Percentiles rank a stretch among this genome's conserved stretches.
These are phyloP conservation scores for Durio zibethinus DNA, from an alignment of 345 rosid species.

Conservation along the genomic window DNA sequence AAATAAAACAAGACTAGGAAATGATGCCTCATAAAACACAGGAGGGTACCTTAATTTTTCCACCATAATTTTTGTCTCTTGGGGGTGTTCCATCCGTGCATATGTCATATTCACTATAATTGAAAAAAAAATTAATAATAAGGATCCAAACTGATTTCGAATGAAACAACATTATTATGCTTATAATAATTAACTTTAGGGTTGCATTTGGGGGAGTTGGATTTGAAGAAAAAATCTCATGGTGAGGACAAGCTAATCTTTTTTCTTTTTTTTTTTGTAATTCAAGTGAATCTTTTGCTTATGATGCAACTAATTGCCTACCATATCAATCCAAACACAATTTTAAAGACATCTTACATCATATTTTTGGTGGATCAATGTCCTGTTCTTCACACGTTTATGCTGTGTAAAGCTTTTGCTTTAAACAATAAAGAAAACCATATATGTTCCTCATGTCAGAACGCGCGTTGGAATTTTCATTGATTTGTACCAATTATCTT, in stretches of 20 bases:
- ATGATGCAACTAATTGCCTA: neutral
- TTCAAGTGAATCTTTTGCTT: too few species aligned
- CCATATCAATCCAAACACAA: neutral
- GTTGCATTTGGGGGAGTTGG: neutral
- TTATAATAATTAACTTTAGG: neutral
- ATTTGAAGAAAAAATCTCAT: neutral
- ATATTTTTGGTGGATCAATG: neutral
- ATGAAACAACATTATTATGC: neutral
- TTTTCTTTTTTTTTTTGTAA: too few species aligned
- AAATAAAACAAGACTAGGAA: neutral
- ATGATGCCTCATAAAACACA: neutral
- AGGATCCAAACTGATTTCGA: neutral
- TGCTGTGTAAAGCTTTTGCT: neutral
- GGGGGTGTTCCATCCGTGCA: neutral
- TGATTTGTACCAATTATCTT: neutral
- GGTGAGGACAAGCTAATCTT: neutral
- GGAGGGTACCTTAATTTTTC: neutral
- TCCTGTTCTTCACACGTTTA: neutral
- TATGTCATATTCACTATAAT: neutral
- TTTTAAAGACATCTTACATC: neutral
- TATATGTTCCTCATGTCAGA: neutral
- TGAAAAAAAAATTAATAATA: neutral
- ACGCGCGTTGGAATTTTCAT: neutral
- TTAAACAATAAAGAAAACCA: neutral
- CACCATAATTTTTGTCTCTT: neutral